These are phyloP conservation scores for Dryas octopetala DNA, from an alignment of 306 rosid species.

Conservation along the genomic window DNA sequence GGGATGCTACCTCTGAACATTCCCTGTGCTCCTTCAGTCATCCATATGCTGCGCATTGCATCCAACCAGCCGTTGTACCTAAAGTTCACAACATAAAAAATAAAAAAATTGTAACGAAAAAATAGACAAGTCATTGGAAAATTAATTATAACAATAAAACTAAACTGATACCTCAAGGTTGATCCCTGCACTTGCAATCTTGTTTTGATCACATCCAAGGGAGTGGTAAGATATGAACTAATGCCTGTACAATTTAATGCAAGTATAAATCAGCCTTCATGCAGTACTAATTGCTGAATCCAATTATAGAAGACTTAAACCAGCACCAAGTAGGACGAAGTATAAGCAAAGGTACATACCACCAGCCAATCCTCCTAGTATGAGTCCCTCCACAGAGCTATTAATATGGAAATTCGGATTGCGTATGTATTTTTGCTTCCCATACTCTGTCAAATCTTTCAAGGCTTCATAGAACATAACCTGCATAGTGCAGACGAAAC, in stretches of 20 bases:
- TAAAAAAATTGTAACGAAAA: not conserved
- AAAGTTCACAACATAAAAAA: not conserved
- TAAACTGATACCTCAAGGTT: slow-evolving; percentile 49
- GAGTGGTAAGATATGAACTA: slow-evolving; percentile 86
- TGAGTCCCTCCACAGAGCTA: slow-evolving; percentile 71
- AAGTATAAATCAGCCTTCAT: slow-evolving; percentile 17
- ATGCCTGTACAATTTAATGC: slow-evolving; percentile 49
- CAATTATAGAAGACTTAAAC: not conserved
- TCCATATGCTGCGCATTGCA: slow-evolving; percentile 60
- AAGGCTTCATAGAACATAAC: slow-evolving; percentile 78
- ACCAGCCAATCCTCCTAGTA: slow-evolving; percentile 86
- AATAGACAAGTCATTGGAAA: not conserved
- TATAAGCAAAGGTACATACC: slow-evolving; percentile 52
- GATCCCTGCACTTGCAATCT: slow-evolving; percentile 89
- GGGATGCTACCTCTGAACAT: slow-evolving; percentile 86
- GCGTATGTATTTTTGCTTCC: slow-evolving; percentile 56
- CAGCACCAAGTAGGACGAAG: slow-evolving; percentile 17
- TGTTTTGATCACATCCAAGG: slow-evolving; percentile 84
- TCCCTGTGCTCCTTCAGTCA: slow-evolving; percentile 63
- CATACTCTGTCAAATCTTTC: slow-evolving; percentile 60
- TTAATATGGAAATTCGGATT: slow-evolving; percentile 43
- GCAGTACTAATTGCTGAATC: not conserved
- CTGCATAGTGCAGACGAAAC: slow-evolving; percentile 35
- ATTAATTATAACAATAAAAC: slow-evolving; percentile 12
- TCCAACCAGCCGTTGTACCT: slow-evolving; percentile 85